Base-by-base conservation (phyloP, 352 stramenopile species). In the Globisporangium paddicum region DNA sequence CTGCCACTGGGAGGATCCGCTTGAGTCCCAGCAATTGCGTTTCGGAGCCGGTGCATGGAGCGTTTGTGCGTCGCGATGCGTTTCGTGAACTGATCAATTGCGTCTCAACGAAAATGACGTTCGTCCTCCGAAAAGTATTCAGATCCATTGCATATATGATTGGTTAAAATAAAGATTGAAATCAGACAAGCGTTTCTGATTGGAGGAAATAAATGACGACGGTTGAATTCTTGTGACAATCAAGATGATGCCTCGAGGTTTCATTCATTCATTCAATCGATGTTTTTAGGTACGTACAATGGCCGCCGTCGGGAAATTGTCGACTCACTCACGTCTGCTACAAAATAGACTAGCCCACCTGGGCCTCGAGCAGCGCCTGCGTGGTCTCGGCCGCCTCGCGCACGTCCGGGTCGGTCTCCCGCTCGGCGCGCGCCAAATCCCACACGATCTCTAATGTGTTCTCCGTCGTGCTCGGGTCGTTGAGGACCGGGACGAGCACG, bases 381-480 rank as follows among this genome's bases (percentile, higher is more conserved):
- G 81, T 90, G n/a, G 71, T 56, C 34, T 78, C 62, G 7, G 84
- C 84, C 28, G 75, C 80, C 68, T 94, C 84, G 32, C 84, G 82
- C 28, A 94, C 84, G 49, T 94, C 84, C 18, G 75, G 67, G 41
- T 94, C 84, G 9, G 66, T 30, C 63, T 94, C 84, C n/a, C 62
- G 86, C 58, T 90, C 80, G 5, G 68, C 65, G 6, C 59, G 59
- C n/a, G 70, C 71, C 38, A 92, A 60, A 63, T 82, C 69, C 65
- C 77, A 79, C 45, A 94, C 82, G 60, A 89, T 86, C 64, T 90
- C 81, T 73, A 94, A 71, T 64, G 75, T 78, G 63, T 63, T 88
- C 66, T 87, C 68, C 14, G 78, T 90, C 52, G 69, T 86, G 46
- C 62, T 68, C 30, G 66, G 69, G 59, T 92, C 82, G 44, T 90